These are phyloP conservation scores for Penicillium steckii DNA, from an alignment of 495 filamentous ascomycete species.

Conservation along the genomic window DNA sequence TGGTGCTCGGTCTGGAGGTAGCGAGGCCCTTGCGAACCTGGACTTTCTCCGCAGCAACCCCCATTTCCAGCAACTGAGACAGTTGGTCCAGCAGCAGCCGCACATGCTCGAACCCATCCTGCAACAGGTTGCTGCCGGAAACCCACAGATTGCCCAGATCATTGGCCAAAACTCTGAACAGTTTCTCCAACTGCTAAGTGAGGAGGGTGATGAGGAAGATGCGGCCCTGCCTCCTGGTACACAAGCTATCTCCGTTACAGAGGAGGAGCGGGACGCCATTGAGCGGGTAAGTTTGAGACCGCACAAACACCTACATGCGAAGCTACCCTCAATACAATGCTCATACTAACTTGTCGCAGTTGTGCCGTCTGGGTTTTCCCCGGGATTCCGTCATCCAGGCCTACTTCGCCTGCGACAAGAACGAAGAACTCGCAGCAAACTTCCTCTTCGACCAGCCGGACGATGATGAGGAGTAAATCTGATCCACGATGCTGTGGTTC, in stretches of 20 bases:
- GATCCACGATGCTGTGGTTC: background rate
- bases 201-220: conserved; percentile 68
- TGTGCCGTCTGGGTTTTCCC: conserved; percentile 88
- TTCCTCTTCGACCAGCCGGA: conserved; percentile 97
- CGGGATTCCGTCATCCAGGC: conserved; percentile 94
- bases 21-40: conserved; percentile 68
- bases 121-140: conserved; percentile 92
- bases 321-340: no score
- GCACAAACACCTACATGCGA: no score
- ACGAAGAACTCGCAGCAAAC: conserved; percentile 96
- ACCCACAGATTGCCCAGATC: conserved; percentile 87
- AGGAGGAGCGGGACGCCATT: conserved; percentile 95
- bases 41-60: conserved; percentile 96
- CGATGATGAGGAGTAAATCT: conserved; percentile 66
- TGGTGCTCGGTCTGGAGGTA: conserved; percentile 51
- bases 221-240: conserved; percentile 80
- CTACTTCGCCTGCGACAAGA: conserved; percentile 99
- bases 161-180: conserved; percentile 90
- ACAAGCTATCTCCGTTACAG: conserved; percentile 85
- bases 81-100: conserved; percentile 94
- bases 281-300: conserved; percentile 75
- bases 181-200: conserved; percentile 83
- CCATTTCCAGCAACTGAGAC: conserved; percentile 95
- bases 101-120: conserved; percentile 98
- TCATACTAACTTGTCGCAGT: conserved; percentile 50